phyloP scores from a whole-genome alignment of 2,329 filamentous ascomycete genomes.

The Phaeophleospora eucalypticola region DNA sequence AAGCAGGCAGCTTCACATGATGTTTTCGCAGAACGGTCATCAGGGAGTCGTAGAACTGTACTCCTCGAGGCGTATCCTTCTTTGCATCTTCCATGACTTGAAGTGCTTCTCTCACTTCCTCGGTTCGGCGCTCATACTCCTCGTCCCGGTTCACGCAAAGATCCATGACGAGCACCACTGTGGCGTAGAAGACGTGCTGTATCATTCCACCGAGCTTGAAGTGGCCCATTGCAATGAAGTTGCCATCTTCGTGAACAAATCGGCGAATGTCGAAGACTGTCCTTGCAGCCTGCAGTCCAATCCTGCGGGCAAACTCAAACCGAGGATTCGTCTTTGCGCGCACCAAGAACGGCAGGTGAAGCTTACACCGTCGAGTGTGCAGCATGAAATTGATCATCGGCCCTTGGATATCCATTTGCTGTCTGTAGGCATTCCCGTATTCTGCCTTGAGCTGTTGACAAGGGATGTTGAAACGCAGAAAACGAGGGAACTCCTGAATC shows the following conservation, averaged over 20 bases:
- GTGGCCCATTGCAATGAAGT: constrained; percentile 1
- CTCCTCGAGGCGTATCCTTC: constrained; percentile 14
- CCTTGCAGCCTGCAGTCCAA: constrained; percentile 23
- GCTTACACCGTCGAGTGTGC: constrained; percentile 23
- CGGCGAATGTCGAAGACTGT: constrained; percentile 14
- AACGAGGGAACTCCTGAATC: constrained; percentile 17
- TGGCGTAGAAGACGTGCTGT: constrained; percentile 27
- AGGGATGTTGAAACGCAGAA: constrained; percentile 13
- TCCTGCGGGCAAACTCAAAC: constrained; percentile 19
- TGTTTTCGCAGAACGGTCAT: constrained; percentile 24
- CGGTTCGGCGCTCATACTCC: constrained; percentile 5
- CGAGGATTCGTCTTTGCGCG: constrained; percentile 15
- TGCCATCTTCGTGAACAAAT: constrained; percentile 5
- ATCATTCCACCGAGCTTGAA: constrained; percentile 16
- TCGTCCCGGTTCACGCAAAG: constrained; percentile 24
- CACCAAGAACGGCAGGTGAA: constrained; percentile 29
- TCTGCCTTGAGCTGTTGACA: constrained; percentile 8
- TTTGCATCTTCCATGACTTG: constrained; percentile 21
- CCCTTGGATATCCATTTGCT: constrained; percentile 9
- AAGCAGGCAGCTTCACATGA: constrained; percentile 21
- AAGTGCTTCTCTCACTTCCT: constrained; percentile 22
- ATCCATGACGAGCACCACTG: constrained; percentile 28
- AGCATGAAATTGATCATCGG: constrained; percentile 22
- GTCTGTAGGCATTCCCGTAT: constrained; percentile 8
- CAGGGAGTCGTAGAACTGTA: constrained; percentile 22